Base-by-base conservation (phyloP, 306 rosid species). In the Neltuma alba region DNA sequence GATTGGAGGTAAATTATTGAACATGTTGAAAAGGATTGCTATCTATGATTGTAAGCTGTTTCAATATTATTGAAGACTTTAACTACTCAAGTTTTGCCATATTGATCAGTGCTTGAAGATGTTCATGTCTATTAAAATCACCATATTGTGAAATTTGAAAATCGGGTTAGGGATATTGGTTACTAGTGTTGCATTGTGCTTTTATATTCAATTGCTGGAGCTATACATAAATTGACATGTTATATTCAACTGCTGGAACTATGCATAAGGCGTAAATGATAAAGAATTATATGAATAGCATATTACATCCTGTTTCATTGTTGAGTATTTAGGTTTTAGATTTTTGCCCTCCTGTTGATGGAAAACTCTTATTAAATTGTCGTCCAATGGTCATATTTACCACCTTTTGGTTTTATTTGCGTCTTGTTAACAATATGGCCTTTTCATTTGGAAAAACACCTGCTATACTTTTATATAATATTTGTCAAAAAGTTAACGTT, bases 11-110 rank as follows among this genome's bases (percentile, higher is more conserved):
- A 21, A 47, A 33, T 44, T 76, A 60, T 66, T 85, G 74, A 47
- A 50, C 64, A 36, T 64, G 80, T 76, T 82, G 79, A 58, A 79
- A 79, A 45, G 67, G 64, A 66, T 10, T 72, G 37, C 13, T 38
- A 80, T 14, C 21, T 76, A 27, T 82, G 37, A 33, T 21, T 50
- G 9, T 50, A 8, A 6, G 2, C 20, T 58, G 65, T 13, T 27
- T 27, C 36, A 27, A 58, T 27, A 58, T 12, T 34, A 60, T 27
- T 27, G 57, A 41, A 74, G 55, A 4, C 58, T 40, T 3, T 30
- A 31, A 65, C 50, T 68, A 15, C 52, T 37, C 21, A 13, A 65
- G 60, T 64, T 36, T 70, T 65, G n/a, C 55, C 18, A 15, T 58
- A 64, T 67, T 38, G 30, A 33, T 21, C 67, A 27, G 64, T 75